Evolutionary conservation across 257 asterid species (phyloP), one percentile per base, ranked within the genome.

Genomic region (Fraxinus americana): DNA sequence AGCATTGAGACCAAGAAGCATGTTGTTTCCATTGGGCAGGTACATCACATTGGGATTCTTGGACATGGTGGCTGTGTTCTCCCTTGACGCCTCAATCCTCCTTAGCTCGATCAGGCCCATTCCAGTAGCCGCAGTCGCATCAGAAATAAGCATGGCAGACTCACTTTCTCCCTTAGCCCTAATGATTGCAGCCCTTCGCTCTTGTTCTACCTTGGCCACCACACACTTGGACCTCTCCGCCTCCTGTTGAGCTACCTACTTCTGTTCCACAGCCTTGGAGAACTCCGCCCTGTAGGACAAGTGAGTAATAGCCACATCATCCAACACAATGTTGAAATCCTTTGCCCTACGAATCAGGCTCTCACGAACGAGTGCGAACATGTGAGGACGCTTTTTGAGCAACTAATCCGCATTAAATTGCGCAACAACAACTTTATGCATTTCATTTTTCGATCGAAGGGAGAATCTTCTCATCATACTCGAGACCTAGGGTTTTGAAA

Each of bases 181-280:
- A 68, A 89, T 90, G 70, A 91, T 81, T 0, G 94, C 94, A 0
- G 94, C 94, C 83, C 94, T 86, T 76, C 92, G 84, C 84, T 91
- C 94, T 77, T 91, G 97, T 78, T 82, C 83, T 0, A 97, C 92
- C 86, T 93, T 95, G 78, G 85, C 87, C 23, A 95, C 99, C 63
- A 95, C 96, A 50, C 93, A 95, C 70, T 91, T 95, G 16, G 98
- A 93, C 71, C 99, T 67, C 92, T 95, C 98, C 0, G 99, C 99
- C 88, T 93, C 99, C 86, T 95, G 99, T 82, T 95, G 97, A 8
- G 98, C 99, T 63, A 91, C 98, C 86, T 95, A 98, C 87, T 95
- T 95, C 92, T 95, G 98, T 85, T 95, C 99, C 78, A 93, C 98
- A 7, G 98, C 98, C 82, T 78, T 93, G 0, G 98, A 92, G 83